Conservation (phyloP, 257 asterid species). For the Solanum chiquidenum region DNA sequence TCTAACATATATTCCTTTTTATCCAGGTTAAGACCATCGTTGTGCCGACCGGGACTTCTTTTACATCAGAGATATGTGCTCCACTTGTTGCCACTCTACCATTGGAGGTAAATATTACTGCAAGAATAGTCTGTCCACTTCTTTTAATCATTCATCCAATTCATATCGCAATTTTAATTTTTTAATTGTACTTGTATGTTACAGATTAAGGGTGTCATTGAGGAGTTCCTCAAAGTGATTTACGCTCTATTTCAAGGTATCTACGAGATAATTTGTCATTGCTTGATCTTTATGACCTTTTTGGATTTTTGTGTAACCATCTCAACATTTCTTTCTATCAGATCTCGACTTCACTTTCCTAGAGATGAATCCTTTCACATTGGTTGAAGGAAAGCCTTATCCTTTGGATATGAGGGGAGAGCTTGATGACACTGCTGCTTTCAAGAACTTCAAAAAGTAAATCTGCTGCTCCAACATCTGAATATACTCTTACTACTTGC, state of each 20-base stretch:
- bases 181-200: constrained; percentile 1
- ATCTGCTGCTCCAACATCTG: background rate
- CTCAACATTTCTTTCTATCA: constrained; percentile 7
- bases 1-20: background rate
- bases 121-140: background rate
- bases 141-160: background rate
- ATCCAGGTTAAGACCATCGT: constrained; percentile 70
- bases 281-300: background rate
- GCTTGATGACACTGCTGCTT: constrained; percentile 94
- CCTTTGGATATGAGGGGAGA: constrained; percentile 98
- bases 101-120: constrained; percentile 51
- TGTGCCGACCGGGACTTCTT: constrained; percentile 53
- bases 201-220: constrained; percentile 72
- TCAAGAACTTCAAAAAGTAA: constrained; percentile 94
- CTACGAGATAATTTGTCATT: background rate
- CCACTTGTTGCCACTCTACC: constrained; percentile 95
- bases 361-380: constrained; percentile 94
- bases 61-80: constrained; percentile 74
- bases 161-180: background rate
- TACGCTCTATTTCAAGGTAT: constrained; percentile 59
- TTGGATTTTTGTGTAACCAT: constrained; percentile 2
- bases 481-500: background rate
- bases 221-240: constrained; percentile 61
- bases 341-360: constrained; percentile 95
- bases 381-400: constrained; percentile 86